Base-by-base conservation (phyloP, 1,284 basidiomycete species). In the Pterulicium gracile region DNA sequence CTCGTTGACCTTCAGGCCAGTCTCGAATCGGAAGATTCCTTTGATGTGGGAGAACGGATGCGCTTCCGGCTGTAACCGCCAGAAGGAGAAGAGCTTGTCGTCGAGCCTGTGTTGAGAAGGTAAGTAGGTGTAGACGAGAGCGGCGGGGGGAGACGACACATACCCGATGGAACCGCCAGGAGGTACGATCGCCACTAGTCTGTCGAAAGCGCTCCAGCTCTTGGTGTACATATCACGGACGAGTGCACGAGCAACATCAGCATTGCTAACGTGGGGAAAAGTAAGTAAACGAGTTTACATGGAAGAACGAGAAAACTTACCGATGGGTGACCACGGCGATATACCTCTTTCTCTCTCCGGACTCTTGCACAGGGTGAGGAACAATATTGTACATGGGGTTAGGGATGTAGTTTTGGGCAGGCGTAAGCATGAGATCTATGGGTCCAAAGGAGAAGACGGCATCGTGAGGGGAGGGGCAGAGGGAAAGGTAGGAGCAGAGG, bases 151-250 rank as follows among this genome's bases (percentile, higher is more conserved):
- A 19, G 45, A 36, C 43, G 39, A 48, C 24, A 58, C 78, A 24
- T 60, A 87, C 86, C 87, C 88, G 47, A 90, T 89, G 0, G 83
- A 86, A 2, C 88, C 88, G 14, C 88, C 88, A 1, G 87, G 87
- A 13, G 88, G 85, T 0, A 90, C 86, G 52, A 90, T 88, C 1
- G 84, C 85, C 3, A 87, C 79, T 3, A 91, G 70, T 15, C 88
- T 76, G 58, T 88, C 83, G 54, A 90, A 90, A 3, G 86, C 86
- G 56, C 81, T 85, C 88, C 88, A 91, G 48, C 82, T 87, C 62
- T 90, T 90, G 36, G 85, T 88, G 59, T 91, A 90, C 81, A 89
- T 83, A 55, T 90, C 87, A 48, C 87, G 77, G 19, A 88, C 83
- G 21, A 90, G 72, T 1, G 84, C 81, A 41, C 88, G 75, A 4